These are phyloP conservation scores for Fusarium lyarnte DNA, from an alignment of 2,329 filamentous ascomycete species.

Conservation along the genomic window DNA sequence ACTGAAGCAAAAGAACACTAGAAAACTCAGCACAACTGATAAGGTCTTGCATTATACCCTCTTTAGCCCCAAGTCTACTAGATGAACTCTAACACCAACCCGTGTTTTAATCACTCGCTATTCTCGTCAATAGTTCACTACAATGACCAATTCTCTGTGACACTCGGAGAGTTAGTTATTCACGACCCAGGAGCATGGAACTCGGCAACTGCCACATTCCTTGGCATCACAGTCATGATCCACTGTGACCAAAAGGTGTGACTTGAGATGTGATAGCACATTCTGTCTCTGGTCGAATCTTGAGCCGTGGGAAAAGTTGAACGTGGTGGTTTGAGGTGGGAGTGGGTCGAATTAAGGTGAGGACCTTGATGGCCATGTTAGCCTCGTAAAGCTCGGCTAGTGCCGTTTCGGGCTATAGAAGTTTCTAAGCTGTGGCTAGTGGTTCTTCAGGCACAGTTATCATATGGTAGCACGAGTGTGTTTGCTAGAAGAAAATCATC, in stretches of 20 bases:
- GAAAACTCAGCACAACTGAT: not conserved
- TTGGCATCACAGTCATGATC: constrained; percentile 18
- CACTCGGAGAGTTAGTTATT: not conserved
- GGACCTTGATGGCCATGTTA: constrained; percentile 43
- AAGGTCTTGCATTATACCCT: constrained; percentile 5
- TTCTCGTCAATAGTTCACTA: constrained; percentile 6
- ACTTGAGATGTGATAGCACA: constrained; percentile 1
- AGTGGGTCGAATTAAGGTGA: constrained; percentile 45
- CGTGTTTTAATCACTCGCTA: not conserved
- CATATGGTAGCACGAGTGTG: not conserved
- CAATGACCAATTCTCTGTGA: not conserved
- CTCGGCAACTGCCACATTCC: constrained; percentile 29
- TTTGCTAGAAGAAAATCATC: not conserved
- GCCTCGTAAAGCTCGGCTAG: constrained; percentile 8
- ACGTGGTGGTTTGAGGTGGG: constrained; percentile 10
- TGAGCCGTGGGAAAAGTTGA: not conserved
- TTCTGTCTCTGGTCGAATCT: not conserved
- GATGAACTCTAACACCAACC: constrained; percentile 10
- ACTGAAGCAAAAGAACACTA: not conserved
- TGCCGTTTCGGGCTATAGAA: constrained; percentile 5
- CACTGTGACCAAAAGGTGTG: constrained; percentile 5
- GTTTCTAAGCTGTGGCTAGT: constrained; percentile 24
- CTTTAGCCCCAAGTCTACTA: not conserved
- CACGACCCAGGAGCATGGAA: constrained; percentile 21
- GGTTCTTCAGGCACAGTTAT: not conserved